A percentile compares a stretch with the other conserved stretches of the same genome.
These are phyloP conservation scores for Candida ipomoeae DNA, from an alignment of 805 yeast species.

Conservation along the genomic window DNA sequence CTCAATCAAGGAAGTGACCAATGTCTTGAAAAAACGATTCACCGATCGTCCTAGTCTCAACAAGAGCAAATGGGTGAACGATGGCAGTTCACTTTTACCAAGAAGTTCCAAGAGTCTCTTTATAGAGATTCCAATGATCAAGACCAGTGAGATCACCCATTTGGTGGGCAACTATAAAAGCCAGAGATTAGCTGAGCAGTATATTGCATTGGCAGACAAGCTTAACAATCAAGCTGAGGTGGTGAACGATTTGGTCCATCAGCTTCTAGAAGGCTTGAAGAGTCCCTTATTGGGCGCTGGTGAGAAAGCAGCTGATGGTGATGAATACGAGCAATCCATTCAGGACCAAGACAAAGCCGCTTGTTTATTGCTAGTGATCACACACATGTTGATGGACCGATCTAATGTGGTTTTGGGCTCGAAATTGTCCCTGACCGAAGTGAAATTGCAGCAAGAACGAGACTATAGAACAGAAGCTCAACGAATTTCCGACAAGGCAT, in stretches of 20 bases:
- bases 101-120: slow-evolving; percentile 33
- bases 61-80: slow-evolving; percentile 20
- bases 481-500: slow-evolving; percentile 24
- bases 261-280: slow-evolving; percentile 40
- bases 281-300: slow-evolving; percentile 46
- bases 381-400: slow-evolving; percentile 41
- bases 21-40: slow-evolving; percentile 23
- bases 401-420: slow-evolving; percentile 12
- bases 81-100: slow-evolving; percentile 29
- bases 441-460: slow-evolving; percentile 14
- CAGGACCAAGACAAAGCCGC: slow-evolving; percentile 71
- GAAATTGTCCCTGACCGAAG: slow-evolving; percentile 6
- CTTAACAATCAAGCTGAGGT: slow-evolving; percentile 50
- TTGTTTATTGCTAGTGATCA: slow-evolving; percentile 52
- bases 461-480: slow-evolving; percentile 21
- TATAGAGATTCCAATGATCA: slow-evolving; percentile 26
- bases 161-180: slow-evolving; percentile 20
- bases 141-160: slow-evolving; percentile 13
- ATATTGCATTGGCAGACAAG: slow-evolving; percentile 21
- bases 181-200: slow-evolving; percentile 20
- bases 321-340: slow-evolving; percentile 73
- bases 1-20: slow-evolving; percentile 33
- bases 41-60: slow-evolving; percentile 17
- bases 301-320: slow-evolving; percentile 55
- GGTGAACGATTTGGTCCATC: slow-evolving; percentile 49